phyloP scores from a whole-genome alignment of 1,284 basidiomycete genomes.

The Fomitiporia mediterranea region DNA sequence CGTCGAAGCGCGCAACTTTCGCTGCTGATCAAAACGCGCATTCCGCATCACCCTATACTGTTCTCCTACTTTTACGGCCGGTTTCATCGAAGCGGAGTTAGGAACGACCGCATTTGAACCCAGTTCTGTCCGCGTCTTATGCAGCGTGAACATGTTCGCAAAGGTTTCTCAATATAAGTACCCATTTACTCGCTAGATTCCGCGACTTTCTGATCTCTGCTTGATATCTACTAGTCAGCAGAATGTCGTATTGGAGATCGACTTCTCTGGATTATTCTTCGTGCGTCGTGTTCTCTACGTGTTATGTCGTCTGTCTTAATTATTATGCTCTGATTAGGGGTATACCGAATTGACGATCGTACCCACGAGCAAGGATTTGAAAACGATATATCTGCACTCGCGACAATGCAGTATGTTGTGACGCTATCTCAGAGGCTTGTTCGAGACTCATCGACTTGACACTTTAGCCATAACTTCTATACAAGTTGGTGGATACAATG shows the following conservation, averaged over 20 bases:
- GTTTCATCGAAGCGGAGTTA: not conserved
- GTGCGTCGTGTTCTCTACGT: slow-evolving; percentile 36
- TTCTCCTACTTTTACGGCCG: not conserved
- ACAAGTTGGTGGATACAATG: slow-evolving; percentile 6
- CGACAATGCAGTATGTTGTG: slow-evolving; percentile 71
- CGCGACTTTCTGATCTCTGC: slow-evolving; percentile 40
- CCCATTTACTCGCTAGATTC: slow-evolving; percentile 28
- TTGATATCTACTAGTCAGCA: slow-evolving; percentile 81
- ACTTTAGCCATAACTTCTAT: slow-evolving; percentile 22
- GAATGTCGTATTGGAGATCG: slow-evolving; percentile 86
- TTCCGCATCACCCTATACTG: not conserved
- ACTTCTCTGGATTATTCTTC: slow-evolving; percentile 77
- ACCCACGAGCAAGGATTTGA: slow-evolving; percentile 71
- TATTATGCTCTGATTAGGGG: slow-evolving; percentile 46
- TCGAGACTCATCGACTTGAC: slow-evolving; percentile 14
- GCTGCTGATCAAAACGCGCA: not conserved
- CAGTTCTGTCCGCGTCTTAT: slow-evolving; percentile 29
- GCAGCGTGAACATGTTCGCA: slow-evolving; percentile 70
- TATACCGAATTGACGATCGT: slow-evolving; percentile 89
- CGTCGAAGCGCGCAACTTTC: not conserved
- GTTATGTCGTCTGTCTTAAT: not conserved
- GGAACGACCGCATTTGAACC: not conserved
- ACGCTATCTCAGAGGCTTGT: not conserved
- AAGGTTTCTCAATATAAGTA: slow-evolving; percentile 85
- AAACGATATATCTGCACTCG: slow-evolving; percentile 80